Evolutionary conservation across 192 early-diverging fungal species (phyloP).

Genomic region (Linnemannia exigua): DNA sequence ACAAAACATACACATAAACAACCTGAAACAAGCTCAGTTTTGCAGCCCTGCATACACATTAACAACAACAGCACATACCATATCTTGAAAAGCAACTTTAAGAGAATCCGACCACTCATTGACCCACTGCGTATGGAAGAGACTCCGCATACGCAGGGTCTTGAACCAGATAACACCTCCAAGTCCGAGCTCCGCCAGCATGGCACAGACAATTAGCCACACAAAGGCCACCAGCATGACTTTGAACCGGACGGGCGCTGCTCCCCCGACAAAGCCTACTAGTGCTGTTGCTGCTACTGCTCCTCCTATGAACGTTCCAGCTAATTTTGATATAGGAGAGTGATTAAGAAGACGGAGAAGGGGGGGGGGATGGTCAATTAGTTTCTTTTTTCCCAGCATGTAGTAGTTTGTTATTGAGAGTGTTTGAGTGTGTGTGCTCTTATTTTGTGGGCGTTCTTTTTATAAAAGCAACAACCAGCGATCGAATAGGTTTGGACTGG

Average conservation of each 20-base stretch:
- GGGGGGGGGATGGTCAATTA: too few species aligned
- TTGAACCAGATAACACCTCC: constrained; percentile 61
- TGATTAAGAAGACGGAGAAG: too few species aligned
- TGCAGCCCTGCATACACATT: not conserved
- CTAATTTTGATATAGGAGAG: not conserved
- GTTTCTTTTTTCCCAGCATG: not conserved
- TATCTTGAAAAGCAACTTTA: constrained; percentile 54
- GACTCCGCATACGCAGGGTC: constrained; percentile 51
- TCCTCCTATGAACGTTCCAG: constrained; percentile 45
- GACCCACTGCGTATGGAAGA: constrained; percentile 40
- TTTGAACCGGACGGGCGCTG: constrained; percentile 39
- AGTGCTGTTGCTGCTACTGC: constrained; percentile 25
- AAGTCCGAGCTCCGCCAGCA: constrained; percentile 42
- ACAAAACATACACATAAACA: not conserved
- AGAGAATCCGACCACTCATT: constrained; percentile 23
- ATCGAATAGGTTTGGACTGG: not conserved
- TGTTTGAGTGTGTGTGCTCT: not conserved
- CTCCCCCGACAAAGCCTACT: constrained; percentile 37
- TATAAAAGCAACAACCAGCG: not conserved
- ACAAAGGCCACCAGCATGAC: constrained; percentile 32
- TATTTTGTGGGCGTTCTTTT: not conserved
- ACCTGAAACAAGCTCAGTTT: not conserved
- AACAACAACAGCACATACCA: constrained; percentile 27
- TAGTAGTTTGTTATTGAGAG: not conserved
- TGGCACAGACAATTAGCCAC: constrained; percentile 37